These are phyloP conservation scores for Luffa acutangula DNA, from an alignment of 306 rosid genomes.

Conservation along the genomic window DNA sequence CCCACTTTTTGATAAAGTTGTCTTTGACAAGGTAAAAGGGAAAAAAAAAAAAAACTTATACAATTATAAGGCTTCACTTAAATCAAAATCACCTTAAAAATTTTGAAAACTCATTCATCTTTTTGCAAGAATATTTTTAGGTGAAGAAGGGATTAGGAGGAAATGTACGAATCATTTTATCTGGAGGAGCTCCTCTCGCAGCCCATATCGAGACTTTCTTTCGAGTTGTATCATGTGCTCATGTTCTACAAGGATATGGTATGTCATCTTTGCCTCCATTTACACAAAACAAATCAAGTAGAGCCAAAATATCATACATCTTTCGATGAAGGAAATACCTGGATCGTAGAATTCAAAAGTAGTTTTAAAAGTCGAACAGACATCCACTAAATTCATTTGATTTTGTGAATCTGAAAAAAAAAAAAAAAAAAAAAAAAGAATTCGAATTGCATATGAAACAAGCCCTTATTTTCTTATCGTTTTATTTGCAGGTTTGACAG, in stretches of 20 bases:
- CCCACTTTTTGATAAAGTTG: constrained; percentile 68
- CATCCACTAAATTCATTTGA: too few species aligned
- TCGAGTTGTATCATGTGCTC: constrained; percentile 82
- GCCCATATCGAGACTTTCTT: constrained; percentile 67
- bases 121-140: constrained; percentile 26
- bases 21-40: constrained; percentile 58
- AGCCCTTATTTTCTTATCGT: too few species aligned
- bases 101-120: constrained; percentile 18
- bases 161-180: constrained; percentile 70
- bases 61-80: not conserved
- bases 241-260: constrained; percentile 98
- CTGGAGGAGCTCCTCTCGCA: constrained; percentile 96
- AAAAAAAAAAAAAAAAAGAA: too few species aligned
- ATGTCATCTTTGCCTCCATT: constrained; percentile 7
- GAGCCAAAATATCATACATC: not conserved
- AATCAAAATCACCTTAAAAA: not conserved
- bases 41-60: not conserved
- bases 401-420: too few species aligned
- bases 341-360: too few species aligned
- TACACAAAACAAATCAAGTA: not conserved
- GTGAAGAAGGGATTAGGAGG: constrained; percentile 94
- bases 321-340: not conserved
- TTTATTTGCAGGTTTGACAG: constrained; percentile 65
- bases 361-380: too few species aligned
- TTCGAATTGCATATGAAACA: too few species aligned